Evolutionary conservation across 345 rosid species (phyloP).

Genomic region (Eucalyptus guilfoylei): DNA sequence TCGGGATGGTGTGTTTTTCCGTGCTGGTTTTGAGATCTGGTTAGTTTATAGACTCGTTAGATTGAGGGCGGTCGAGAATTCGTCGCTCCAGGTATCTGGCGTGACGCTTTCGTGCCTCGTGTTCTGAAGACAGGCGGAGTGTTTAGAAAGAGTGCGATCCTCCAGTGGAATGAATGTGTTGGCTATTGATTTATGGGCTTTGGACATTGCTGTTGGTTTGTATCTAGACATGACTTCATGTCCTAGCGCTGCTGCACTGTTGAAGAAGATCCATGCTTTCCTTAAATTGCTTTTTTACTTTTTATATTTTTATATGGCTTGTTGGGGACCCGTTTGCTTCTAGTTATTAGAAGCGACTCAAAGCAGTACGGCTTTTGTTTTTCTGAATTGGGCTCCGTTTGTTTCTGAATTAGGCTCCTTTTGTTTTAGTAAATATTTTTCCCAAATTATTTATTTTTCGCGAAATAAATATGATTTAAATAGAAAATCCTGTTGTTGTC

Average conservation of each 20-base stretch:
- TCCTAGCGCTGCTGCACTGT: not conserved
- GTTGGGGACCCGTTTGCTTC: not conserved
- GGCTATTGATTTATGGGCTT: not conserved
- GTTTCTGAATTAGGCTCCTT: not conserved
- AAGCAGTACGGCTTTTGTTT: not conserved
- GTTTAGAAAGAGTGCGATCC: not conserved
- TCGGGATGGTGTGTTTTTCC: not conserved
- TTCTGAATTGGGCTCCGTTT: not conserved
- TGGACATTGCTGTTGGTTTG: not conserved
- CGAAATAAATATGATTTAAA: not conserved
- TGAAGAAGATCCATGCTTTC: not conserved
- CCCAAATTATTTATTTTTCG: not conserved
- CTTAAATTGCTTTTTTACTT: not conserved
- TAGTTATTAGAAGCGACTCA: not conserved
- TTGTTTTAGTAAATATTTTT: not conserved
- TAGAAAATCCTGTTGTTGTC: not conserved
- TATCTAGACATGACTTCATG: not conserved
- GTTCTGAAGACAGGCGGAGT: not conserved
- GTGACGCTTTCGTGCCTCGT: not conserved
- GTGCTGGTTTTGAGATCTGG: not conserved
- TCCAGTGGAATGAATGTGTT: not conserved
- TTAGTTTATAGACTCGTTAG: not conserved
- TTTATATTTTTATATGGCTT: not conserved
- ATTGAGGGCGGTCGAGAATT: not conserved
- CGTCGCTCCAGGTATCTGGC: not conserved